These are phyloP conservation scores for Colletotrichum salicis DNA, from an alignment of 2,329 filamentous ascomycete species.

Conservation along the genomic window DNA sequence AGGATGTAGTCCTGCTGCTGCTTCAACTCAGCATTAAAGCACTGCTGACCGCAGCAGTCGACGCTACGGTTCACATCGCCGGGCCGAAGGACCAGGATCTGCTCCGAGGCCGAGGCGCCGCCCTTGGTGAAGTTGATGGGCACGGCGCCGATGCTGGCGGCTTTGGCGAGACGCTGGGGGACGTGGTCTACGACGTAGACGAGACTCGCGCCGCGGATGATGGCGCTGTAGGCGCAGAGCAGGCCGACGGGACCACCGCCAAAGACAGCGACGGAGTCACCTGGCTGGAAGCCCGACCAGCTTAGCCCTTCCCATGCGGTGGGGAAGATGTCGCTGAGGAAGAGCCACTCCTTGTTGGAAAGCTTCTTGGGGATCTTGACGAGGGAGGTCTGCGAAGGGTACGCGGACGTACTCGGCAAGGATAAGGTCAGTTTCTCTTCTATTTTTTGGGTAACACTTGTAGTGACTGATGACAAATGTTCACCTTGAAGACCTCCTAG, in stretches of 20 bases:
- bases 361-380: conserved; percentile 71
- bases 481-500: conserved; percentile 27
- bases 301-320: conserved; percentile 67
- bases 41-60: conserved; percentile 38
- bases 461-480: not conserved
- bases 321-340: conserved; percentile 57
- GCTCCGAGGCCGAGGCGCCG: conserved; percentile 31
- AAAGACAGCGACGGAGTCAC: conserved; percentile 71
- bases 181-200: conserved; percentile 41
- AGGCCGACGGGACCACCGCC: conserved; percentile 73
- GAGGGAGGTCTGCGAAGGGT: conserved; percentile 72
- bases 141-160: conserved; percentile 38
- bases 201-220: conserved; percentile 39
- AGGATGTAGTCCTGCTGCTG: conserved; percentile 37
- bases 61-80: conserved; percentile 38
- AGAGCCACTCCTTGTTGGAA: conserved; percentile 69
- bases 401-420: conserved; percentile 67
- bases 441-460: no score
- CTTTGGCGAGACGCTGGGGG: conserved; percentile 37
- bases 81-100: conserved; percentile 37
- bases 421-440: not conserved
- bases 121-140: conserved; percentile 39
- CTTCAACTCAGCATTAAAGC: conserved; percentile 37
- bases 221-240: conserved; percentile 53
- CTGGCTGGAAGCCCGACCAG: conserved; percentile 67